Evolutionary conservation across 441 rosid genomes (phyloP).

Genomic region (Adansonia madagascariensis): DNA sequence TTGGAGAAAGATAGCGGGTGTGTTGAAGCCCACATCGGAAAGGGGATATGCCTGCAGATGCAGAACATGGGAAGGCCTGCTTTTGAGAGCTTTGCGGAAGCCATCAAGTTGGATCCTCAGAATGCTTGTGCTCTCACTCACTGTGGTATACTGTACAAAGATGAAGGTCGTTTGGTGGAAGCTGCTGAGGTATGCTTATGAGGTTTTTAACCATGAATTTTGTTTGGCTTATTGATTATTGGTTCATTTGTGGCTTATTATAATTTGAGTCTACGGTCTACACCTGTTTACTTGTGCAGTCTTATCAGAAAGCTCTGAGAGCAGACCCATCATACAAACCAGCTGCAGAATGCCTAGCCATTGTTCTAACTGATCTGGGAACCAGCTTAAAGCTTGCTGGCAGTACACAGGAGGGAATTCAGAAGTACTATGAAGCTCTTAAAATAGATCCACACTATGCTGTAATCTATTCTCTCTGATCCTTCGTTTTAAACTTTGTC

Average conservation of each 20-base stretch:
- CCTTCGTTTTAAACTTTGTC: constrained; percentile 3
- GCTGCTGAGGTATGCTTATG: constrained; percentile 80
- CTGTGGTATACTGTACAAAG: constrained; percentile 89
- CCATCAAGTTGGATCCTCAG: constrained; percentile 75
- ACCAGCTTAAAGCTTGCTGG: constrained; percentile 94
- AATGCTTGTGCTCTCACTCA: constrained; percentile 94
- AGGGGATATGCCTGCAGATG: constrained; percentile 94
- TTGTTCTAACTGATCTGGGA: constrained; percentile 92
- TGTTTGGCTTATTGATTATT: not conserved
- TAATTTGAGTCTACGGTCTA: not conserved
- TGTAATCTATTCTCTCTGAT: constrained; percentile 47
- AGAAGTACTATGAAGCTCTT: constrained; percentile 94
- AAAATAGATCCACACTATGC: constrained; percentile 92
- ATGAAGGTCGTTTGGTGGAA: constrained; percentile 89
- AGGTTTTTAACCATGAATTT: not conserved
- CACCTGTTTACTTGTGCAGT: constrained; percentile 47
- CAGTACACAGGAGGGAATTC: constrained; percentile 90
- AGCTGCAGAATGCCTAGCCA: constrained; percentile 90
- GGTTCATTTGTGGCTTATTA: not conserved
- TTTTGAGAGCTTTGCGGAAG: constrained; percentile 85
- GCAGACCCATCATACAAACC: constrained; percentile 82
- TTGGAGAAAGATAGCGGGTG: constrained; percentile 70
- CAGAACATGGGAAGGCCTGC: constrained; percentile 83
- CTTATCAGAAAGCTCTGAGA: constrained; percentile 84
- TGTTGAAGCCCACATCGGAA: constrained; percentile 89